Conservation (phyloP, 805 yeast genomes). For the Metschnikowia drakensbergensis region DNA sequence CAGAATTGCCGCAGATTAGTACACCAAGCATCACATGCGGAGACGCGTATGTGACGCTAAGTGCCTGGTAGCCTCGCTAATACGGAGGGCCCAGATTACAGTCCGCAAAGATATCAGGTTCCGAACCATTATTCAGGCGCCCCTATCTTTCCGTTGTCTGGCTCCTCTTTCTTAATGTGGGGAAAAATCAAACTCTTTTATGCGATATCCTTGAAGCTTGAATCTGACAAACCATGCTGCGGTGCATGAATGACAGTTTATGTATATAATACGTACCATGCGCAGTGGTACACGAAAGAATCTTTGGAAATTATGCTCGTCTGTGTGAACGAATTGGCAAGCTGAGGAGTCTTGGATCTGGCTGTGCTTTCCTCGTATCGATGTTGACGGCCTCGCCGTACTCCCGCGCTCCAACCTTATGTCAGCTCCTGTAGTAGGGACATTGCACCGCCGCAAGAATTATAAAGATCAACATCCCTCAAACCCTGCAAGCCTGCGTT, state of each 20-base stretch:
- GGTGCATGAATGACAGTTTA: slow-evolving; percentile 1
- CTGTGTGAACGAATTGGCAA: neutral
- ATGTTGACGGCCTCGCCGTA: neutral
- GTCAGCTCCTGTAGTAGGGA: neutral
- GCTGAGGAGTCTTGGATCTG: neutral
- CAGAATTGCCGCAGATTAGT: slow-evolving; percentile 1
- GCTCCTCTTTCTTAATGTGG: neutral
- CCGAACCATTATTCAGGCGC: neutral
- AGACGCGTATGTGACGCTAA: slow-evolving; percentile 3
- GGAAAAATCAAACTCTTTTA: neutral
- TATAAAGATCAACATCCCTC: neutral
- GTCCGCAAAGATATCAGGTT: neutral
- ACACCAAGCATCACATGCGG: neutral
- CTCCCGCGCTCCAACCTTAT: neutral
- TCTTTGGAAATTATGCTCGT: neutral
- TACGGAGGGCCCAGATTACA: neutral
- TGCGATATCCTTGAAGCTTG: neutral
- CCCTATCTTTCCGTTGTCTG: neutral
- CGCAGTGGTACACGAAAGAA: neutral
- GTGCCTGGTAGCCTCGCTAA: slow-evolving; percentile 5
- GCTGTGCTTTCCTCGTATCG: neutral
- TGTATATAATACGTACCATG: slow-evolving; percentile 1
- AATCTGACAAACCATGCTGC: slow-evolving; percentile 2
- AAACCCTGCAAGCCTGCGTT: neutral
- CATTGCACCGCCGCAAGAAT: neutral